Conservation (phyloP, 805 yeast genomes). For the Yamadazyma scolyti region DNA sequence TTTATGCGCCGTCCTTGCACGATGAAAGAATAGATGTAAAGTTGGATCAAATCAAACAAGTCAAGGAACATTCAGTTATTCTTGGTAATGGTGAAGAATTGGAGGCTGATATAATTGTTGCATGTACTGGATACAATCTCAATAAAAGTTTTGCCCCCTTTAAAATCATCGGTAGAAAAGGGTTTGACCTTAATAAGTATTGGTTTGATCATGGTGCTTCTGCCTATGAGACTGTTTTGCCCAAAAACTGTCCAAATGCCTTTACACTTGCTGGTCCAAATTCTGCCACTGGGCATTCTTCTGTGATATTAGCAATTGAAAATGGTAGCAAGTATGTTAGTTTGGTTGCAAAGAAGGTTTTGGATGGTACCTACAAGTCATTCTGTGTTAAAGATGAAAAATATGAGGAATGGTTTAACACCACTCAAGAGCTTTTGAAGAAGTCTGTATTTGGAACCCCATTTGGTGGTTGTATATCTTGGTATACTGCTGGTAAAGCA, state of each 20-base stretch:
- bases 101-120: conserved; percentile 36
- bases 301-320: conserved; percentile 37
- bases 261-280: conserved; percentile 39
- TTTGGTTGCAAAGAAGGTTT: conserved; percentile 20
- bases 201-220: conserved; percentile 30
- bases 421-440: conserved; percentile 21
- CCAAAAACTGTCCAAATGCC: conserved; percentile 31
- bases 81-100: conserved; percentile 23
- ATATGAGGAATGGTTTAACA: conserved; percentile 31
- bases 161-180: conserved; percentile 23
- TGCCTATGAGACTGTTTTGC: conserved; percentile 33
- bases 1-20: conserved; percentile 29
- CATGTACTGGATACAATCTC: conserved; percentile 40
- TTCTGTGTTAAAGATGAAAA: conserved; percentile 27
- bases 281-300: conserved; percentile 40
- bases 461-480: conserved; percentile 40
- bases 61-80: conserved; percentile 26
- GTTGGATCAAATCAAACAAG: conserved; percentile 17
- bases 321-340: conserved; percentile 23
- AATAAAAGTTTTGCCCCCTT: conserved; percentile 14
- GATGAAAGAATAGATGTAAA: conserved; percentile 27
- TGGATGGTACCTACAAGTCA: conserved; percentile 24
- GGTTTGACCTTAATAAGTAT: conserved; percentile 15
- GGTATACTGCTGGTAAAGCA: conserved; percentile 28
- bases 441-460: conserved; percentile 32